Percentiles rank a stretch among this genome's conserved stretches.
Conservation (phyloP, 1,139 yeast species). For the Tardiomyces blankii region DNA sequence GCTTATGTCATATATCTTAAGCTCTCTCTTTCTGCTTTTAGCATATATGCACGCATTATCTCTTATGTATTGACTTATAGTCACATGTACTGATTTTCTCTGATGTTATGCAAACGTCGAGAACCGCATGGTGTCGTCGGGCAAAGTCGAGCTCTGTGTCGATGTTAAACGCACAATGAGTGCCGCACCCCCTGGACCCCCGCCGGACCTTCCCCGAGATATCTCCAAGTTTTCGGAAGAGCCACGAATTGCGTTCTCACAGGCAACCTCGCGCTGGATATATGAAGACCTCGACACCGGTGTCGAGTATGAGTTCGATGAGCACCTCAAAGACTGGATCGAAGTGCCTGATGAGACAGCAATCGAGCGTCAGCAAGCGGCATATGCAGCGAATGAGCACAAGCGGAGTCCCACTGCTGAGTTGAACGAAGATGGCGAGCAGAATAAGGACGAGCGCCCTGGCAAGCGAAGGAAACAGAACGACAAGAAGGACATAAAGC, state of each 20-base stretch:
- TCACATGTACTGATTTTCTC: no score
- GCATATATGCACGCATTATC: no score
- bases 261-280: conserved; percentile 24
- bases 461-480: background rate
- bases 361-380: conserved; percentile 13
- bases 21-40: no score
- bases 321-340: conserved; percentile 25
- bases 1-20: no score
- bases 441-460: background rate
- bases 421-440: conserved; percentile 2
- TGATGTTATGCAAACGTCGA: no score
- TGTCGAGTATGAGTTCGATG: conserved; percentile 25
- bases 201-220: background rate
- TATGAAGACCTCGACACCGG: conserved; percentile 24
- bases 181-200: background rate
- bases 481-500: conserved; percentile 13
- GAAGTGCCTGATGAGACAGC: conserved; percentile 18
- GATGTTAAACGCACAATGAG: background rate
- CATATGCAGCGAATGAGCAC: conserved; percentile 5
- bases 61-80: no score
- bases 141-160: no score
- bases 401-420: background rate
- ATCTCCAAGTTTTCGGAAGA: conserved; percentile 8
- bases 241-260: conserved; percentile 24
- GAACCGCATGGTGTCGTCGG: no score